Conservation (phyloP, 345 rosid species). For the Laguncularia racemosa region DNA sequence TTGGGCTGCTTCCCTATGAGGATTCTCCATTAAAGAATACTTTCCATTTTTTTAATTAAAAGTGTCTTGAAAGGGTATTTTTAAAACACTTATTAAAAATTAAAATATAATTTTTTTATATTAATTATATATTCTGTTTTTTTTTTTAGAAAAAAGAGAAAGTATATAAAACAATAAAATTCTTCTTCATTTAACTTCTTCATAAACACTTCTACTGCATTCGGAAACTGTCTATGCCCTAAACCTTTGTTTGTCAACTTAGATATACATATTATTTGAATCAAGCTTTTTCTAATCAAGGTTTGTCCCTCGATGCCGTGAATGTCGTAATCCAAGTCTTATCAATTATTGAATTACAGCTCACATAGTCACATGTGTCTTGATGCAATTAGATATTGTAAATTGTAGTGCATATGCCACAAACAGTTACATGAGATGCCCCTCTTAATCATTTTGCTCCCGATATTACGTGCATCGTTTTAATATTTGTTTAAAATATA, state of each 20-base stretch:
- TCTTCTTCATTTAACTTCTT: too few species aligned
- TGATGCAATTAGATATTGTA: not conserved
- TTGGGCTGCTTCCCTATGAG: slow-evolving; percentile 8
- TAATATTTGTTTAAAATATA: not conserved
- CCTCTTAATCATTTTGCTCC: not conserved
- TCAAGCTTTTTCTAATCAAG: too few species aligned
- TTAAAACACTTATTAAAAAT: too few species aligned
- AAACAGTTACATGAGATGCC: not conserved
- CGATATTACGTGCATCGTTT: not conserved
- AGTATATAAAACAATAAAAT: too few species aligned
- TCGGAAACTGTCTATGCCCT: not conserved
- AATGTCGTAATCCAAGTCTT: not conserved
- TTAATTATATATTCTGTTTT: too few species aligned
- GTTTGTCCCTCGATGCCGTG: not conserved
- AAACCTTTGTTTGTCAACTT: not conserved
- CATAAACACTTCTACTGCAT: too few species aligned
- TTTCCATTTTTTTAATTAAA: too few species aligned
- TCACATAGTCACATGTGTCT: slow-evolving; percentile 8
- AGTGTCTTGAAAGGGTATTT: too few species aligned
- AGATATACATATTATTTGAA: too few species aligned
- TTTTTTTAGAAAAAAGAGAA: too few species aligned
- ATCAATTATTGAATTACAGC: slow-evolving; percentile 9
- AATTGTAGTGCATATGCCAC: not conserved
- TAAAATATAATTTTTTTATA: too few species aligned
- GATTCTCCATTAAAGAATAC: slow-evolving; percentile 3